Evolutionary conservation across 805 yeast species (phyloP).

Genomic region (Candida sakaeoensis): DNA sequence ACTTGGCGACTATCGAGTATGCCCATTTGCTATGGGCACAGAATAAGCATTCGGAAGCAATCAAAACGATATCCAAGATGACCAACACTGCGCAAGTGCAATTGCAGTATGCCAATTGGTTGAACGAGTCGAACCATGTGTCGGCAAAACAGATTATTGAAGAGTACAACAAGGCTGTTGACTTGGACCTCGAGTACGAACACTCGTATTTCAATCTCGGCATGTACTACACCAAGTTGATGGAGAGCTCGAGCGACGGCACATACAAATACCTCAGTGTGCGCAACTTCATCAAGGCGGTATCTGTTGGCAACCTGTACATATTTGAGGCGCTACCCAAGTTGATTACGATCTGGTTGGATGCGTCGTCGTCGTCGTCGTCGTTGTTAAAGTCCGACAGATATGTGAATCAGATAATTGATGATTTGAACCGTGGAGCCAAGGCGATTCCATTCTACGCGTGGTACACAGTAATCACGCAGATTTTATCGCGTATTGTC

Average conservation of each 20-base stretch:
- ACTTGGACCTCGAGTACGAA: slow-evolving; percentile 59
- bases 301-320: slow-evolving; percentile 59
- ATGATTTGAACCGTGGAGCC: slow-evolving; percentile 43
- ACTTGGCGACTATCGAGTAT: slow-evolving; percentile 64
- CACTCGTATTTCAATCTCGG: slow-evolving; percentile 81
- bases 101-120: slow-evolving; percentile 81
- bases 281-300: slow-evolving; percentile 52
- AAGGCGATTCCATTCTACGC: slow-evolving; percentile 44
- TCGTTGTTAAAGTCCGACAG: slow-evolving; percentile 25
- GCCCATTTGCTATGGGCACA: slow-evolving; percentile 84
- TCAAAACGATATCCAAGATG: slow-evolving; percentile 54
- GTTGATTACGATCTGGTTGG: slow-evolving; percentile 88
- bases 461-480: slow-evolving; percentile 87
- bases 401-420: slow-evolving; percentile 44
- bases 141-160: slow-evolving; percentile 68
- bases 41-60: slow-evolving; percentile 83
- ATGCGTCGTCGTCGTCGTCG: slow-evolving; percentile 56
- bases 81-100: slow-evolving; percentile 44
- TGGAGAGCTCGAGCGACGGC: slow-evolving; percentile 64
- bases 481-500: slow-evolving; percentile 72
- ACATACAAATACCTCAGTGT: slow-evolving; percentile 54
- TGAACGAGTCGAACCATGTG: slow-evolving; percentile 80
- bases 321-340: slow-evolving; percentile 85
- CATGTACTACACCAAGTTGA: slow-evolving; percentile 68
- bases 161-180: slow-evolving; percentile 61